A percentile compares a stretch with the other conserved stretches of the same genome.
These are phyloP conservation scores for Dothiorella sarmentorum DNA, from an alignment of 2,329 filamentous ascomycete species.

Conservation along the genomic window DNA sequence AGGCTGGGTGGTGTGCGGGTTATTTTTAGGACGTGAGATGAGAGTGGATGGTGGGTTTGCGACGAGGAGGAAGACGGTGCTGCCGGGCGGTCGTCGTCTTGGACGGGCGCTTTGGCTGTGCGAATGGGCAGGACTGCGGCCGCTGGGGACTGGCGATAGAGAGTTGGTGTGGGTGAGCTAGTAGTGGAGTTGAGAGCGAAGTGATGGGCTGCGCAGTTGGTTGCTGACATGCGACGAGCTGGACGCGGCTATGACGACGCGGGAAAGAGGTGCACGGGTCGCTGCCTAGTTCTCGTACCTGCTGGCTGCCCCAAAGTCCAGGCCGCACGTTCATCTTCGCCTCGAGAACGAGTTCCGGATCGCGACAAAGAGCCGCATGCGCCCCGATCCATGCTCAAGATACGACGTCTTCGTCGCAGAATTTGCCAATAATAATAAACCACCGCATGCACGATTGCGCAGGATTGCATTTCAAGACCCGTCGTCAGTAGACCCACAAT, in stretches of 20 bases:
- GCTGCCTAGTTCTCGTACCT: neutral
- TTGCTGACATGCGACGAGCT: slow-evolving; percentile 1
- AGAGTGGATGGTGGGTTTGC: neutral
- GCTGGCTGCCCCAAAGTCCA: neutral
- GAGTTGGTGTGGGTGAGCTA: neutral
- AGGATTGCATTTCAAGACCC: neutral
- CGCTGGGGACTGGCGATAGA: neutral
- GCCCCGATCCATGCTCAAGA: neutral
- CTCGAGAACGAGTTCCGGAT: neutral
- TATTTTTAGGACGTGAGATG: slow-evolving; percentile 16
- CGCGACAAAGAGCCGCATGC: neutral
- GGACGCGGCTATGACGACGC: slow-evolving; percentile 5
- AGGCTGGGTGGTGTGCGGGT: neutral
- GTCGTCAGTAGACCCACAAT: neutral
- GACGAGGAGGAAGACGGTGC: neutral
- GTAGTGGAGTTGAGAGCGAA: neutral
- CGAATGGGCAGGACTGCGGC: neutral
- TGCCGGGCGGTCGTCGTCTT: neutral
- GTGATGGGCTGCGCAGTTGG: neutral
- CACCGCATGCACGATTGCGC: neutral
- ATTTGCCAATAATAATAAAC: too few relatives aligned
- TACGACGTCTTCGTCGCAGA: too few relatives aligned
- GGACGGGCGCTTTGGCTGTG: neutral
- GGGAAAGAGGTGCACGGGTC: neutral
- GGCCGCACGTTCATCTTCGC: neutral